Conservation (phyloP, 345 rosid genomes). For the Gossypium turneri region DNA sequence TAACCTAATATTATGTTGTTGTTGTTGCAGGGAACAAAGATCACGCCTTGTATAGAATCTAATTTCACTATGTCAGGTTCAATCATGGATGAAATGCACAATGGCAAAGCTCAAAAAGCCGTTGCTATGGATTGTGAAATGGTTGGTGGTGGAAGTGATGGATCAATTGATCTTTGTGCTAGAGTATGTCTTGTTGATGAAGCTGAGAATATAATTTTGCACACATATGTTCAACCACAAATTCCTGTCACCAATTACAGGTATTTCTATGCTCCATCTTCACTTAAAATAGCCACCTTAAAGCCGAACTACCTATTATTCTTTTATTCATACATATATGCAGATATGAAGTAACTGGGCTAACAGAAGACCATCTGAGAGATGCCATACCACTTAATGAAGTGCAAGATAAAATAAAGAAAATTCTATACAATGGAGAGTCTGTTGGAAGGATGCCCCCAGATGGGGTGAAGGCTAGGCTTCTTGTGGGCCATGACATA, state of each 20-base stretch:
- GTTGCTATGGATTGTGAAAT: conserved; percentile 72
- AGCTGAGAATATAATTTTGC: conserved; percentile 57
- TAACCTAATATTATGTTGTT: conserved; percentile 11
- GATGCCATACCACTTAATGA: conserved; percentile 52
- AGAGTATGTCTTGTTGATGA: conserved; percentile 66
- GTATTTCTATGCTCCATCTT: conserved; percentile 21
- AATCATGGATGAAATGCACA: conserved; percentile 7
- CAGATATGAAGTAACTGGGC: conserved; percentile 64
- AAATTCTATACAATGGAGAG: conserved; percentile 51
- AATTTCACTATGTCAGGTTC: conserved; percentile 16
- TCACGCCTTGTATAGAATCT: conserved; percentile 16
- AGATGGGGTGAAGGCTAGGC: conserved; percentile 47
- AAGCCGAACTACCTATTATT: conserved; percentile 2
- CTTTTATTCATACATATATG: background rate
- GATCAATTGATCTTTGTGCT: conserved; percentile 54
- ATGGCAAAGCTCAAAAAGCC: conserved; percentile 33
- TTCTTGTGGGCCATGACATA: conserved; percentile 72
- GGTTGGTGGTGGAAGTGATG: conserved; percentile 72
- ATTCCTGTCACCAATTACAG: conserved; percentile 57
- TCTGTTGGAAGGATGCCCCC: conserved; percentile 23
- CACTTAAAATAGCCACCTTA: background rate
- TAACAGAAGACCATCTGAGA: conserved; percentile 59
- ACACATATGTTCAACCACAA: conserved; percentile 54
- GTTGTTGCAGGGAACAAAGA: conserved; percentile 26
- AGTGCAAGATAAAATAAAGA: conserved; percentile 38